Conservation (phyloP, 78 protist species). For the Emiliania huxleyi region DNA sequence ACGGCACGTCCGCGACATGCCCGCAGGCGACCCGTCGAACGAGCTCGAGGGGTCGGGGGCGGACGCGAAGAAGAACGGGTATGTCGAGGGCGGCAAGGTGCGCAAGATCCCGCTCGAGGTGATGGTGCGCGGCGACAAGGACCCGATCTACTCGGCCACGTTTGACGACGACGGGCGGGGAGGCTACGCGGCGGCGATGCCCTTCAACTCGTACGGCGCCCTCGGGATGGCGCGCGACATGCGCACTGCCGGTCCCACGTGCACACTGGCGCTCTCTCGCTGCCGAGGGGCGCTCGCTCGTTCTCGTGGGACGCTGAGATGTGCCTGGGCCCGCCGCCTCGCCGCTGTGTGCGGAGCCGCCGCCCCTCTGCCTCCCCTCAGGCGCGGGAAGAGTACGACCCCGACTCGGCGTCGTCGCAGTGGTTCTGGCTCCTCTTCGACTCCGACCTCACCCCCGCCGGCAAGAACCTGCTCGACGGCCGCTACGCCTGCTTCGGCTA, state of each 20-base stretch:
- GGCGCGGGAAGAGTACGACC: constrained; percentile 1
- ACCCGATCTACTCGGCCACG: not conserved
- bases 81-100: not conserved
- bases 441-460: constrained; percentile 18
- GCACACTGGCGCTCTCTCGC: too few relatives aligned
- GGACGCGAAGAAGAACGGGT: not conserved
- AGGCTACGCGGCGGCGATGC: not conserved
- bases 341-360: too few relatives aligned
- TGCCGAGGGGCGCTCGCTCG: too few relatives aligned
- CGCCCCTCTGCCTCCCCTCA: too few relatives aligned
- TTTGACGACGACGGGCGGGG: constrained; percentile 9
- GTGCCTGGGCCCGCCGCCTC: too few relatives aligned
- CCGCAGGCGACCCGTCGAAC: not conserved
- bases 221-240: constrained; percentile 35
- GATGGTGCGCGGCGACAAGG: not conserved
- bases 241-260: too few relatives aligned
- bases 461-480: constrained; percentile 34
- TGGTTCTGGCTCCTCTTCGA: constrained; percentile 23
- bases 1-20: too few relatives aligned
- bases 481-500: constrained; percentile 1
- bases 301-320: too few relatives aligned
- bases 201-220: constrained; percentile 24
- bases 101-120: constrained; percentile 21
- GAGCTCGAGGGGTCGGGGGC: not conserved
- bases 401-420: constrained; percentile 20